Evolutionary conservation across 164 flowering plant species (phyloP), one percentile per base, ranked within the genome.

Genomic region (Macadamia tetraphylla): DNA sequence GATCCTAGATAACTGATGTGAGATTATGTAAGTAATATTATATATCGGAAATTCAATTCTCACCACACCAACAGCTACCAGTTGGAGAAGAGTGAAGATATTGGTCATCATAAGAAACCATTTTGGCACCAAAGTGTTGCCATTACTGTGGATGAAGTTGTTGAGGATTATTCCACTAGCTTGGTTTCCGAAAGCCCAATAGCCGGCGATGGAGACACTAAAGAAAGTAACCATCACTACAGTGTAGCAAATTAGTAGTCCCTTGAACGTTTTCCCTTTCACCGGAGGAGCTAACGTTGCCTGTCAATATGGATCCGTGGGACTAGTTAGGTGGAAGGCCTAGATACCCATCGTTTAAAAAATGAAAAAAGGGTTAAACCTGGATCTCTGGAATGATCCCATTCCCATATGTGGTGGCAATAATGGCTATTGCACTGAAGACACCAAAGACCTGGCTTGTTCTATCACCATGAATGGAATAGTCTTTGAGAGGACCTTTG

Each of bases 381-480:
- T 94, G 97, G 65, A 91, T 94, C 75, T 94, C 98, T 7, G 98
- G 98, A 64, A 94, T 91, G 70, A 91, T 91, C 6, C 98, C 98
- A 72, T 94, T 94, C 49, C 98, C 98, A 61, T 65, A 94, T 15
- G 96, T 82, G 43, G 98, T 94, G 56, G 98, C 98, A 44, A 94
- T 83, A 65, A 94, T 88, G 49, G 94, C 85, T 58, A 87, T 73
- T 1, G 94, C 94, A 69, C 84, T 94, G 71, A 90, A 91, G 40
- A 82, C 58, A 1, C 93, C 93, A 59, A 90, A 94, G 23, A 83
- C 23, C 6, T 76, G 81, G 58, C 65, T 76, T 58, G 73, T 76
- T 0, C 65, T 43, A 29, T 78, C 48, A 1, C 85, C 85, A 6
- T 9, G 63, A 1, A 90, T 0, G 6, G 90, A 86, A 61, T 94